Percentiles rank a stretch among this genome's conserved stretches.
Conservation (phyloP, 345 rosid species). For the Gossypium ekmanianum region DNA sequence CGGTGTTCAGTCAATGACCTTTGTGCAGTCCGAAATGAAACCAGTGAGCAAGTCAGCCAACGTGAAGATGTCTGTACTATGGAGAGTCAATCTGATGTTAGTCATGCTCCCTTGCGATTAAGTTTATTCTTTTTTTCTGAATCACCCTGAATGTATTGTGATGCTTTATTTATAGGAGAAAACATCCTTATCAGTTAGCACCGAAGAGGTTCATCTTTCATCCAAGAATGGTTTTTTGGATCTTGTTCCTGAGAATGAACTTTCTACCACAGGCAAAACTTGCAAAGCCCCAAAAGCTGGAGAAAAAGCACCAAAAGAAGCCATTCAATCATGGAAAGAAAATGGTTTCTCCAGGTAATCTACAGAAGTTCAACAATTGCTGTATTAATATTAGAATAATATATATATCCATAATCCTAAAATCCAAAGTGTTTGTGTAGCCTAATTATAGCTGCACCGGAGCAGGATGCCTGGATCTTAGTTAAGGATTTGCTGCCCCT, state of each 20-base stretch:
- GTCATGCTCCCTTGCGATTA: conserved; percentile 17
- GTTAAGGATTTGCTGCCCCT: conserved; percentile 72
- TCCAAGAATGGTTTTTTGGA: conserved; percentile 35
- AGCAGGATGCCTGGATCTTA: conserved; percentile 66
- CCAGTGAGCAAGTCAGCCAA: conserved; percentile 22
- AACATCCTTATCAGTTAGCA: conserved; percentile 30
- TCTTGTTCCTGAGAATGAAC: conserved; percentile 24
- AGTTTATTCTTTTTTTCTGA: neutral
- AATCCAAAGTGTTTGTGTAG: conserved; percentile 38
- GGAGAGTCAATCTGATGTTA: conserved; percentile 42
- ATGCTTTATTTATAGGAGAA: conserved; percentile 34
- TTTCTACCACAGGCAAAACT: conserved; percentile 26
- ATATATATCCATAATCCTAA: conserved; percentile 9
- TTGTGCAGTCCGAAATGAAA: conserved; percentile 29
- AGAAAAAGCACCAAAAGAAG: conserved; percentile 62
- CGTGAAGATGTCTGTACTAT: conserved; percentile 25
- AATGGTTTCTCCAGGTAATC: conserved; percentile 83
- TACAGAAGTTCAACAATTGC: conserved; percentile 10
- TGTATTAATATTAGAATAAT: neutral
- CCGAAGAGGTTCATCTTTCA: conserved; percentile 37
- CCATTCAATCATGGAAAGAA: conserved; percentile 60
- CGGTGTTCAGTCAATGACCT: conserved; percentile 61
- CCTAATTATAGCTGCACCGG: conserved; percentile 80
- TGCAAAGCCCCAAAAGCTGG: conserved; percentile 69
- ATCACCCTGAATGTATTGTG: conserved; percentile 15